Base-by-base conservation (phyloP, 129 eudicot genomes). In the Deinandra increscens region DNA sequence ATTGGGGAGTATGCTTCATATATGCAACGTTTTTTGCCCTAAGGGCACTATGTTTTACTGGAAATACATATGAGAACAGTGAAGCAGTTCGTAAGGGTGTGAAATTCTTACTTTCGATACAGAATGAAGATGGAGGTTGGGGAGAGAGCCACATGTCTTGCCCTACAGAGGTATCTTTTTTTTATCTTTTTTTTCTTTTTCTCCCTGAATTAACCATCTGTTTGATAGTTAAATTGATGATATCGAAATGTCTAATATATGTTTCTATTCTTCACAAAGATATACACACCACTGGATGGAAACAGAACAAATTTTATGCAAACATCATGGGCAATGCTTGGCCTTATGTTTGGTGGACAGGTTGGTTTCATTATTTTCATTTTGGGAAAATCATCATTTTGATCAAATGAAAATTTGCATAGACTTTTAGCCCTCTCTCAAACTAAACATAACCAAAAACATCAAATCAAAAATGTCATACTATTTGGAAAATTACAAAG, bases 41-140 rank as follows among this genome's bases (percentile, higher is more conserved):
- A 15, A 78, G 84, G 43, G 89, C 81, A 17, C 77, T 87, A 68
- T 71, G 51, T 48, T 42, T 71, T 5, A 79, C 50, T 5, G 87
- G 87, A 23, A 81, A 75, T 73, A 81, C 89, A 41, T 87, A 80
- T 9, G 34, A 68, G 9, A 83, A 79, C 60, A 81, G 58, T 3
- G 72, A 73, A 70, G 80, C 81, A 15, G 80, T 84, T 20, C 66
- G 87, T 31, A 87, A 76, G 61, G 87, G 78, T 14, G 87, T 81
- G 10, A 41, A 74, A 0, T 84, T 87, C 55, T 73, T 79, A 60
- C 80, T 87, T 58, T 75, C 73, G 0, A 71, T 74, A 66, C 94
- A 81, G 20, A 87, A 84, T 34, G 83, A 81, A 76, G 89, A 84
- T 9, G 94, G 94, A 20, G 89, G 93, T 48, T 87, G 85, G 94